Conservation (phyloP, 805 yeast genomes). For the Barnettozyma sp. region DNA sequence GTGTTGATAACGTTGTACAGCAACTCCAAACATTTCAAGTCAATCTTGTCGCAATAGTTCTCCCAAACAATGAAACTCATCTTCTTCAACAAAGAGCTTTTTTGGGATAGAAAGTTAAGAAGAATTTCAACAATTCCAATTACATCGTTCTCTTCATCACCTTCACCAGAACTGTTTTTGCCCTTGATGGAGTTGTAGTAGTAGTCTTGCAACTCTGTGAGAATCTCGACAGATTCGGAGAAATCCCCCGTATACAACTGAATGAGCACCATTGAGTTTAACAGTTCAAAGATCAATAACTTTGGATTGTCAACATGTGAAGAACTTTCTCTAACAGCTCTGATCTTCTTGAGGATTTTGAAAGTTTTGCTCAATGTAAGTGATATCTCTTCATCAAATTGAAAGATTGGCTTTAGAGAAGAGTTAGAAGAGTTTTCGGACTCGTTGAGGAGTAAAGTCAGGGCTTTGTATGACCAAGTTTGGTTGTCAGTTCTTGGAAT, state of each 20-base stretch:
- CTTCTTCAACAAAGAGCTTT: constrained; percentile 50
- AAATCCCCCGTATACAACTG: constrained; percentile 72
- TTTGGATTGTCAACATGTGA: constrained; percentile 28
- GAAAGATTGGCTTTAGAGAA: constrained; percentile 24
- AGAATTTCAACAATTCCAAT: constrained; percentile 52
- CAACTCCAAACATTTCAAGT: constrained; percentile 38
- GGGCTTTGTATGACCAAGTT: constrained; percentile 58
- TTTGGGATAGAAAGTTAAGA: constrained; percentile 49
- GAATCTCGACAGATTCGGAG: constrained; percentile 60
- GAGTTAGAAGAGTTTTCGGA: constrained; percentile 21
- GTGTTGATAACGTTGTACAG: constrained; percentile 52
- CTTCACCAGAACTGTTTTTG: no score
- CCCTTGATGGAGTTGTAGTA: constrained; percentile 40
- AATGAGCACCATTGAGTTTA: constrained; percentile 68
- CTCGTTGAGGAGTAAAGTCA: constrained; percentile 30
- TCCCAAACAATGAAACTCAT: constrained; percentile 52
- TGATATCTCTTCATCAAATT: constrained; percentile 54
- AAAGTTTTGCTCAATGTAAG: constrained; percentile 43
- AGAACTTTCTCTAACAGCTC: constrained; percentile 29
- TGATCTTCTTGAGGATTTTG: constrained; percentile 39
- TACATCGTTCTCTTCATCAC: constrained; percentile 35
- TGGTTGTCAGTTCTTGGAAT: constrained; percentile 35
- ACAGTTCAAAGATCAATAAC: constrained; percentile 61
- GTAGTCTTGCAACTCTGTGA: constrained; percentile 65
- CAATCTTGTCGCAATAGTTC: constrained; percentile 42